phyloP scores from a whole-genome alignment of 352 stramenopile genomes.

The Halophytophthora batemanensis region DNA sequence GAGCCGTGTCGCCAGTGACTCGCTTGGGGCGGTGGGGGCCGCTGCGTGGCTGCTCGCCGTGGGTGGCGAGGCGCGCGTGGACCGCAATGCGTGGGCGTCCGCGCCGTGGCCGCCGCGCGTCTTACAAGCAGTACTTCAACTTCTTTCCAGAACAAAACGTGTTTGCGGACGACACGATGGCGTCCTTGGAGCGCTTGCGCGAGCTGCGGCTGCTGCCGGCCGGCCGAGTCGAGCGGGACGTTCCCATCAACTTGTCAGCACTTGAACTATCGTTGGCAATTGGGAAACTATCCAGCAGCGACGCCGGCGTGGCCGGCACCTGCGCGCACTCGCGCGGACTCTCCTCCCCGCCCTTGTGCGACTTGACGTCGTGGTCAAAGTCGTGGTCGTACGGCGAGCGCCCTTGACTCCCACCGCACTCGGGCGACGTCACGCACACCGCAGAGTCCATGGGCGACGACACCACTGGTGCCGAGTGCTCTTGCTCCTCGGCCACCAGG shows the following conservation, averaged over 20 bases:
- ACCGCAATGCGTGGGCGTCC: slow-evolving; percentile 10
- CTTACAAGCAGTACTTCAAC: slow-evolving; percentile 62
- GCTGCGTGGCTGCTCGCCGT: slow-evolving; percentile 10
- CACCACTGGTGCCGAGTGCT: slow-evolving; percentile 29
- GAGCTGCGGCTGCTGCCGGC: slow-evolving; percentile 21
- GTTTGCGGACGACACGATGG: slow-evolving; percentile 24
- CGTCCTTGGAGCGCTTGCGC: slow-evolving; percentile 48
- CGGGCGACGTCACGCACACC: slow-evolving; percentile 68
- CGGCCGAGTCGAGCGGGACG: slow-evolving; percentile 23
- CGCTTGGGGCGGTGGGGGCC: slow-evolving; percentile 4
- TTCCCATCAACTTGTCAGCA: slow-evolving; percentile 72
- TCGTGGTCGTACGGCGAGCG: slow-evolving; percentile 72
- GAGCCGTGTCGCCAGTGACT: slow-evolving; percentile 14
- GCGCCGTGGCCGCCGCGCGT: slow-evolving; percentile 20
- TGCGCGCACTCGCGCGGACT: slow-evolving; percentile 47
- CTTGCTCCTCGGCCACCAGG: slow-evolving; percentile 41
- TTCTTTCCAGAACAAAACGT: slow-evolving; percentile 59
- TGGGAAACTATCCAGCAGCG: slow-evolving; percentile 49
- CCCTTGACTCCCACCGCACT: slow-evolving; percentile 66
- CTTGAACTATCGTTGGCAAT: slow-evolving; percentile 73
- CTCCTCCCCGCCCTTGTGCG: slow-evolving; percentile 45
- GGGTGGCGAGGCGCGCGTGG: slow-evolving; percentile 9
- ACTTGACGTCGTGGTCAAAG: slow-evolving; percentile 67
- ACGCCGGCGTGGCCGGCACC: slow-evolving; percentile 31
- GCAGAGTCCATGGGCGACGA: slow-evolving; percentile 64